Base-by-base conservation (phyloP, 768 basidiomycete species). In the Gloeophyllum trabeum region DNA sequence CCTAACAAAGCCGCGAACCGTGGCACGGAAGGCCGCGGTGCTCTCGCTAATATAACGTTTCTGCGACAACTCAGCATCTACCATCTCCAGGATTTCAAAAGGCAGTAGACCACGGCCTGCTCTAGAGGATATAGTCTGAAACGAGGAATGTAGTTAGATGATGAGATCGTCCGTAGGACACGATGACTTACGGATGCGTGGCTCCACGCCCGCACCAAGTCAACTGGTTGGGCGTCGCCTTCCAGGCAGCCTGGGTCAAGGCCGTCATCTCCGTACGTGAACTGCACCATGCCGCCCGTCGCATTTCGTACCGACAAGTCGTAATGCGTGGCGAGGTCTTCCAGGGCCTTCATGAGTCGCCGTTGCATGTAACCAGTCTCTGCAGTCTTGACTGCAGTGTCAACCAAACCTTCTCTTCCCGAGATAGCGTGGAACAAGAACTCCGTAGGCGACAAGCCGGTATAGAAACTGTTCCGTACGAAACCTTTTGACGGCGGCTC, bases 301-400 rank as follows among this genome's bases (percentile, higher is more conserved):
- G 92, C 93, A 60, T 93, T 98, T 23, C 96, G 76, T 19, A 99
- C 94, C 6, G 91, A 91, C 19, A 91, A 63, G 61, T 99, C 96
- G 57, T 99, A 99, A 44, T 94, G 90, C 0, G 88, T 90, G 2
- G 89, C 91, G 26, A 99, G 66, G 64, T 99, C 96, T 57, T 99
- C 96, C 50, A 99, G 62, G 2, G 94, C 94, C 59, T 99, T 99
- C 96, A 99, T 98, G 47, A 99, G 62, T 43, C 96, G 87, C 39
- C 96, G 79, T 55, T 94, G 91, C 94, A 99, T 99, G 65, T 99
- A 99, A 32, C 96, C 96, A 1, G 96, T 99, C 62, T 99, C 96
- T 12, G 96, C 96, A 0, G 96, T 99, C 65, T 99, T 99, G 62
- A 99, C 96, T 20, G 96, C 96, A 0, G 96, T 99, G 64, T 99